phyloP scores from a whole-genome alignment of 306 rosid species.

The Spatholobus suberectus region DNA sequence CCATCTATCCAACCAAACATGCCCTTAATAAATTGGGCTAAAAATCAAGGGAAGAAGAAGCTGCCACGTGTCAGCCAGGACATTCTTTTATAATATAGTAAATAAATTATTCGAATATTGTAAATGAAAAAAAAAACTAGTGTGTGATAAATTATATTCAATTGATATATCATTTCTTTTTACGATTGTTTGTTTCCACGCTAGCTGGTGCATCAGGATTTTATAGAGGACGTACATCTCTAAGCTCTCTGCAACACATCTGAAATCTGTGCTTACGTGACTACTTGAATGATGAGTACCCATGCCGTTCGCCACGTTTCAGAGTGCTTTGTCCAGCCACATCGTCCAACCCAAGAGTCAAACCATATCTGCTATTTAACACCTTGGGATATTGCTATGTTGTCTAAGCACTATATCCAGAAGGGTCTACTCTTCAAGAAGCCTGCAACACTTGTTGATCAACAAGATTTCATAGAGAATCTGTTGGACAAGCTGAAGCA shows the following conservation, averaged over 20 bases:
- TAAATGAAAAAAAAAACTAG: too few species aligned
- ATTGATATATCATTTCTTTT: too few species aligned
- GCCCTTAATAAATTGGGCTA: too few species aligned
- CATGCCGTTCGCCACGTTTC: background rate
- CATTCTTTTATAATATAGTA: too few species aligned
- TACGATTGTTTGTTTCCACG: too few species aligned
- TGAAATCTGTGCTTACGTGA: background rate
- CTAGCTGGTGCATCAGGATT: too few species aligned
- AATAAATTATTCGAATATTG: too few species aligned
- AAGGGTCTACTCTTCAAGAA: background rate
- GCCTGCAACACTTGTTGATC: background rate
- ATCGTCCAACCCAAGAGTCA: background rate
- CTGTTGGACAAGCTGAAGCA: background rate
- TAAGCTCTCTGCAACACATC: background rate
- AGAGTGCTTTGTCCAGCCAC: background rate
- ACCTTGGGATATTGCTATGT: background rate
- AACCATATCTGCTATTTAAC: background rate
- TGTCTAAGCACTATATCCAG: background rate
- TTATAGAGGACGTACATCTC: too few species aligned
- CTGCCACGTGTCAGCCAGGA: too few species aligned
- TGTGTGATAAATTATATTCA: too few species aligned
- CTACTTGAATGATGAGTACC: background rate
- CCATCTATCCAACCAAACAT: too few species aligned
- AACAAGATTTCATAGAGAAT: background rate
- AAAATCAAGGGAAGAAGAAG: too few species aligned